phyloP scores from a whole-genome alignment of 2,329 filamentous ascomycete species.

The Botrytis porri region DNA sequence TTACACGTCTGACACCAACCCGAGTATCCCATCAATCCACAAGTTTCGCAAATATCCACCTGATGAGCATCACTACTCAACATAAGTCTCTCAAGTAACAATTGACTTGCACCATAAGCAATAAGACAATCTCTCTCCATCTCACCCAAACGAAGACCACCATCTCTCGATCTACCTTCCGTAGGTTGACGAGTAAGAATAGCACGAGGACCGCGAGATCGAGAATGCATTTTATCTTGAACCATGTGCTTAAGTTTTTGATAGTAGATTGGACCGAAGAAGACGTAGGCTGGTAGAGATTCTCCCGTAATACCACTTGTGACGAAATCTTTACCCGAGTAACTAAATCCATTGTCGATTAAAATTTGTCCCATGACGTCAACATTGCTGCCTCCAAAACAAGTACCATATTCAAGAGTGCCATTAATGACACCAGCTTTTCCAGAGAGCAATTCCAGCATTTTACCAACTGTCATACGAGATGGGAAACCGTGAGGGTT shows the following conservation, averaged over 20 bases:
- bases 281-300: constrained; percentile 90
- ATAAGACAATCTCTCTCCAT: constrained; percentile 99
- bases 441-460: constrained; percentile 90
- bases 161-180: constrained; percentile 88
- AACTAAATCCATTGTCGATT: constrained; percentile 86
- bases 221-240: constrained; percentile 98
- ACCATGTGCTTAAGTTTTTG: constrained; percentile 99
- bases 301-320: constrained; percentile 95
- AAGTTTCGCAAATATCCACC: constrained; percentile 91
- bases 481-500: constrained; percentile 99
- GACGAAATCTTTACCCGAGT: constrained; percentile 96
- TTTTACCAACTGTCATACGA: constrained; percentile 98
- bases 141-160: constrained; percentile 89
- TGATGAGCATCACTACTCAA: constrained; percentile 85
- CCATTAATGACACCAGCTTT: constrained; percentile 89
- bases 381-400: constrained; percentile 78
- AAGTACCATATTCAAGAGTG: constrained; percentile 84
- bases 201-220: constrained; percentile 82
- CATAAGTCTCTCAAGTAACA: constrained; percentile 92
- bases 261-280: constrained; percentile 98
- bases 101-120: constrained; percentile 90
- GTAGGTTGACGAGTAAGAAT: constrained; percentile 94
- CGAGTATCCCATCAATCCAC: constrained; percentile 92
- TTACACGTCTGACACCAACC: constrained; percentile 94
- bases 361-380: constrained; percentile 86